Base-by-base conservation (phyloP, 2,329 filamentous ascomycete genomes). In the Alternaria arbusti region DNA sequence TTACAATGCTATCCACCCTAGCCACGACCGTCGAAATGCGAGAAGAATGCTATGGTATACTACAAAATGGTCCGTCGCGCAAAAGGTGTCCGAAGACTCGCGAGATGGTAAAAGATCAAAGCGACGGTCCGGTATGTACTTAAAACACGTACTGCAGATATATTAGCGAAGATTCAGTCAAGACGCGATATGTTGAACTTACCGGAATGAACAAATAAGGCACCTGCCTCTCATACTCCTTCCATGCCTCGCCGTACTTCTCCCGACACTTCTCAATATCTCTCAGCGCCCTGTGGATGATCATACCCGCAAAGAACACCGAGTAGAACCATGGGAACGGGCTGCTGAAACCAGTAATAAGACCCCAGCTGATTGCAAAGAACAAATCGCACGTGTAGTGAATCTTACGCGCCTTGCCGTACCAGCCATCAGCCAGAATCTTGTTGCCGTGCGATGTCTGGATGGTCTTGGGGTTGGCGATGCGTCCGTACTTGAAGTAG, bases 291-390 rank as follows among this genome's bases (percentile, higher is more conserved):
- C 93, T 90, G 79, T 96, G 93, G 10, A 89, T 84, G 74, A 96
- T 95, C 92, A 95, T 95, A 70, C 82, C 81, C 17, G 85, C 84
- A 78, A 96, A 96, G 84, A 96, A 96, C 36, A 91, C 80, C 0
- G 92, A 91, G 78, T 96, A 95, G 81, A 96, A 96, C 92, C 93
- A 96, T 1, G 93, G 93, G 82, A 95, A 94, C 0, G 92, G 92
- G 75, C 90, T 93, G 36, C 84, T 84, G 81, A 95, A 94, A 11
- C 92, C 92, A 3, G 91, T 93, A 70, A 95, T 90, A n/a, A 94
- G 80, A 23, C 89, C 92, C 92, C 92, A 96, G 66, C 84, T 87
- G 58, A 92, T 77, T 7, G 92, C 90, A 74, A 95, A 95, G 82
- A 87, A 94, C 6, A 91, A 80, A 78, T 96, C 92, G 78, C 91